A percentile compares a stretch with the other conserved stretches of the same genome.
Conservation (phyloP, 2,329 filamentous ascomycete species). For the Madurella mycetomatis region DNA sequence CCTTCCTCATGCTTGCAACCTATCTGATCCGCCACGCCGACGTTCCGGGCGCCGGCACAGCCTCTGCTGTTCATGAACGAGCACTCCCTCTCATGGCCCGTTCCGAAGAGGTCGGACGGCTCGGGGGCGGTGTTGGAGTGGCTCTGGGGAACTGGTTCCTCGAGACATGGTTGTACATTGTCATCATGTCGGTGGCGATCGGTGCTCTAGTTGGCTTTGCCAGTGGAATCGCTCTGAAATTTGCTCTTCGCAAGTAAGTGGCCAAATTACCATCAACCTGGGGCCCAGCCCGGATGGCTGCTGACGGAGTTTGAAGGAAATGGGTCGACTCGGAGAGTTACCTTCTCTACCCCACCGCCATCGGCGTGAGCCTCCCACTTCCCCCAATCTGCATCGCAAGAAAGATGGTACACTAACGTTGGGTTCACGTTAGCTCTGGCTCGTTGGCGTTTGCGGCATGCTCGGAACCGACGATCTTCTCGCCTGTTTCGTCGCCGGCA, state of each 20-base stretch:
- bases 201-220: conserved; percentile 48
- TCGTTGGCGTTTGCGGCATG: conserved; percentile 53
- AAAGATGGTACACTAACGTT: not conserved
- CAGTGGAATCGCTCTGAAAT: conserved; percentile 44
- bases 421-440: conserved; percentile 39
- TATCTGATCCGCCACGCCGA: conserved; percentile 54
- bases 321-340: conserved; percentile 56
- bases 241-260: conserved; percentile 46
- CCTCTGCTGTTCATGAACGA: not conserved
- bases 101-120: conserved; percentile 41
- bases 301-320: conserved; percentile 30
- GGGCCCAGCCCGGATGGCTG: no score
- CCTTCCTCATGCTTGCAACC: conserved; percentile 55
- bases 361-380: conserved; percentile 33
- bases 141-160: conserved; percentile 55
- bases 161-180: conserved; percentile 57
- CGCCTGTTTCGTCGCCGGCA: conserved; percentile 57
- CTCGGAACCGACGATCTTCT: conserved; percentile 57
- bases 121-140: conserved; percentile 47
- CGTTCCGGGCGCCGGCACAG: conserved; percentile 21
- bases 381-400: not conserved
- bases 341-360: conserved; percentile 46
- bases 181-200: conserved; percentile 49
- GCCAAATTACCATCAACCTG: conserved; percentile 28
- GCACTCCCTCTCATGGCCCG: not conserved